A percentile compares a stretch with the other conserved stretches of the same genome.
Conservation (phyloP, 305 asterid genomes). For the Fraxinus latifolia region DNA sequence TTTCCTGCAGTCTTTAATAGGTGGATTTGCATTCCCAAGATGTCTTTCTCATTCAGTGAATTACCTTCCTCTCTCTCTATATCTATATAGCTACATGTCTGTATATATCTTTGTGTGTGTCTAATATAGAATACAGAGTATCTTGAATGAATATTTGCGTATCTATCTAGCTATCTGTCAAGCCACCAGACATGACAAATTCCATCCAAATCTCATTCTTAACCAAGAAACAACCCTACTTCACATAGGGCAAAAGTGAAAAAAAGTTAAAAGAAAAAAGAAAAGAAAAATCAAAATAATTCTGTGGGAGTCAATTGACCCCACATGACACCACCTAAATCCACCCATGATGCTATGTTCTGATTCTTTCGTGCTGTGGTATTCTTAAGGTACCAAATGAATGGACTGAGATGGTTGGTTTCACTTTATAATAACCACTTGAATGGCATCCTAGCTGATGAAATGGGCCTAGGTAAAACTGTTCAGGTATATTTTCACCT, state of each 20-base stretch:
- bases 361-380: conserved; percentile 24
- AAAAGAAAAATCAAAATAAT: background rate
- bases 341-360: conserved; percentile 9
- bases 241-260: background rate
- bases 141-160: background rate
- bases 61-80: background rate
- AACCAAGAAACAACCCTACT: background rate
- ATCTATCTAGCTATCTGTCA: background rate
- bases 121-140: background rate
- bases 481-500: conserved; percentile 67
- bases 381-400: conserved; percentile 86
- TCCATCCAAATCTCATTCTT: background rate
- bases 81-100: background rate
- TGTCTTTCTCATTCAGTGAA: background rate
- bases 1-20: background rate
- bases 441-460: conserved; percentile 99
- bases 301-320: background rate
- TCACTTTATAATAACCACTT: conserved; percentile 95
- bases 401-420: conserved; percentile 96
- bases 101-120: background rate
- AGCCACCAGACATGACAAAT: background rate
- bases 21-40: background rate
- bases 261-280: background rate
- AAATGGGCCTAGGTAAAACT: conserved; percentile 99
- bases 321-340: background rate